These are phyloP conservation scores for Fusarium sarcochroum DNA, from an alignment of 2,329 filamentous ascomycete species.

Conservation along the genomic window DNA sequence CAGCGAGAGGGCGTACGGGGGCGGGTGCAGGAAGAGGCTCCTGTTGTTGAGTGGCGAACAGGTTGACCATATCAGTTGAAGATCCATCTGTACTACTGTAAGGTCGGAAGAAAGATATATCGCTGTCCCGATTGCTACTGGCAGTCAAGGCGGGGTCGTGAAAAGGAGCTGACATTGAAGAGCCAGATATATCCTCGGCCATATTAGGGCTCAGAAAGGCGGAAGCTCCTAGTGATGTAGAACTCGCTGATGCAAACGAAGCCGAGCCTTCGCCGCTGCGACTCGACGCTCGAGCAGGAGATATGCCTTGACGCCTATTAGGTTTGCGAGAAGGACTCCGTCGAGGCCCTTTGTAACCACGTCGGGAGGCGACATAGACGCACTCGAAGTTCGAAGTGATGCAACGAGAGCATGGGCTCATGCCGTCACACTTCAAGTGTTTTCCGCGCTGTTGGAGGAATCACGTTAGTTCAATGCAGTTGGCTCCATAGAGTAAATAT, in stretches of 20 bases:
- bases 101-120: conserved; percentile 32
- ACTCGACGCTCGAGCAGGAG: conserved; percentile 47
- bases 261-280: conserved; percentile 54
- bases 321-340: conserved; percentile 59
- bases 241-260: conserved; percentile 57
- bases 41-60: conserved; percentile 36
- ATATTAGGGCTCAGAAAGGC: conserved; percentile 31
- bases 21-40: conserved; percentile 36
- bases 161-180: conserved; percentile 41
- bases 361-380: conserved; percentile 79
- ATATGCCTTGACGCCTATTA: conserved; percentile 66
- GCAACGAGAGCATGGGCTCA: conserved; percentile 79
- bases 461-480: conserved; percentile 17
- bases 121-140: conserved; percentile 17
- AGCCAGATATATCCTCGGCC: conserved; percentile 24
- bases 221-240: conserved; percentile 26
- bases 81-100: conserved; percentile 45
- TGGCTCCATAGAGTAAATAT: neutral
- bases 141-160: conserved; percentile 17
- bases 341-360: conserved; percentile 77
- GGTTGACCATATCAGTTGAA: conserved; percentile 39
- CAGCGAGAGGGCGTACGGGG: conserved; percentile 57
- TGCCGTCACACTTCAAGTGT: conserved; percentile 83
- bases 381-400: conserved; percentile 71
- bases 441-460: conserved; percentile 64